Percentiles rank a stretch among this genome's conserved stretches.
Conservation (phyloP, 306 rosid genomes). For the Trifolium pratense region DNA sequence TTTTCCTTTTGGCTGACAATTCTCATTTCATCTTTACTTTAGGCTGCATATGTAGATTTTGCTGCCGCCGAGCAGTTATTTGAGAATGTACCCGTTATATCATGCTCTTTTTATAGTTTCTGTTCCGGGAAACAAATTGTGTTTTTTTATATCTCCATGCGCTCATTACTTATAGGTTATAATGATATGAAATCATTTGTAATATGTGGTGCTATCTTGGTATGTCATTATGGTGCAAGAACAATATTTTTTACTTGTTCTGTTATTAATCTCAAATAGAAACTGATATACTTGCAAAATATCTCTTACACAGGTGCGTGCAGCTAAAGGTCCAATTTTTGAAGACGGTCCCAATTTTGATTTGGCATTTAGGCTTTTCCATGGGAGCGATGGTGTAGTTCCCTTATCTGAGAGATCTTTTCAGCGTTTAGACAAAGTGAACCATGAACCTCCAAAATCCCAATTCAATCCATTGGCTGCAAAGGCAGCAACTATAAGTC, state of each 20-base stretch:
- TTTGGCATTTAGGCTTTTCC: slow-evolving; percentile 91
- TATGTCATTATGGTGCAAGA: slow-evolving; percentile 4
- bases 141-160: not conserved
- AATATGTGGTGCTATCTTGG: slow-evolving; percentile 6
- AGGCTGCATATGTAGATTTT: not conserved
- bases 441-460: slow-evolving; percentile 53
- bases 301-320: slow-evolving; percentile 63
- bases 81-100: slow-evolving; percentile 30
- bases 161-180: not conserved
- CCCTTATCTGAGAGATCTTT: slow-evolving; percentile 78
- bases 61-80: slow-evolving; percentile 15
- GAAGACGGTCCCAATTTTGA: slow-evolving; percentile 99
- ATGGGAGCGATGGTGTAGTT: slow-evolving; percentile 93
- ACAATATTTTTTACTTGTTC: slow-evolving; percentile 5
- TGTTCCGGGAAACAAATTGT: slow-evolving; percentile 25
- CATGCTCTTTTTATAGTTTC: slow-evolving; percentile 9
- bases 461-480: slow-evolving; percentile 96
- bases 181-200: not conserved
- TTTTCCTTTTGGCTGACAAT: slow-evolving; percentile 30
- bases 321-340: slow-evolving; percentile 93
- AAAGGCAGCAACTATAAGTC: slow-evolving; percentile 95
- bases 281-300: slow-evolving; percentile 33
- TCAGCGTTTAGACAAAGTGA: slow-evolving; percentile 56
- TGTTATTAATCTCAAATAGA: slow-evolving; percentile 22
- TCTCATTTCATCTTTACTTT: not conserved